Evolutionary conservation across 2,329 filamentous ascomycete species (phyloP).

Genomic region (Colletotrichum eleusines): DNA sequence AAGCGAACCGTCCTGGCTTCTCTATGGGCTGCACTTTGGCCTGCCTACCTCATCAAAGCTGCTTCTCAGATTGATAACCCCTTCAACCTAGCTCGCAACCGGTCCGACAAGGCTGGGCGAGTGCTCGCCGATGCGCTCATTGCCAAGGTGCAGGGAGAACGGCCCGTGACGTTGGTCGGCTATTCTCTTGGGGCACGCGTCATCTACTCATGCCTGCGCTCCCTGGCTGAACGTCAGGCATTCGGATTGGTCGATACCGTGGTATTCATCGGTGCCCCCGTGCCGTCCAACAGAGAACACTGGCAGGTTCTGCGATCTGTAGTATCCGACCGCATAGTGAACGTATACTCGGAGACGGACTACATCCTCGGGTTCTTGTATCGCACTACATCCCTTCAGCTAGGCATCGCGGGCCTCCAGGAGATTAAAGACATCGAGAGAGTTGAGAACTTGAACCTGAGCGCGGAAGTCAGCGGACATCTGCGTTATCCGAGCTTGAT

Average conservation of each 20-base stretch:
- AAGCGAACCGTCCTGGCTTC: slow-evolving; percentile 77
- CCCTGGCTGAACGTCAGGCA: slow-evolving; percentile 79
- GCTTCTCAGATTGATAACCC: slow-evolving; percentile 83
- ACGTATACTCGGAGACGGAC: slow-evolving; percentile 90
- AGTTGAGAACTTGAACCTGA: slow-evolving; percentile 69
- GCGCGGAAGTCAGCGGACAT: slow-evolving; percentile 65
- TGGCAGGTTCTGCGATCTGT: slow-evolving; percentile 84
- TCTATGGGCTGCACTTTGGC: slow-evolving; percentile 77
- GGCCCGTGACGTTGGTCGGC: slow-evolving; percentile 83
- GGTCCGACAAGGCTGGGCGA: slow-evolving; percentile 83
- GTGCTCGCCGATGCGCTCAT: slow-evolving; percentile 86
- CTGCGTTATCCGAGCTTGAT: slow-evolving; percentile 64
- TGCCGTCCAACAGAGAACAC: slow-evolving; percentile 76
- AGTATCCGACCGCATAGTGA: slow-evolving; percentile 85
- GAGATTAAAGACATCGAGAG: slow-evolving; percentile 75
- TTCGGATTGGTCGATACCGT: slow-evolving; percentile 89
- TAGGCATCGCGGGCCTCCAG: slow-evolving; percentile 87
- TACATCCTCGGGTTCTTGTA: slow-evolving; percentile 90
- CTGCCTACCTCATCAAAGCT: slow-evolving; percentile 73
- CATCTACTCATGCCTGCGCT: slow-evolving; percentile 84
- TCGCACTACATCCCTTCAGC: slow-evolving; percentile 83
- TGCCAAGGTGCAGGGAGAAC: slow-evolving; percentile 84
- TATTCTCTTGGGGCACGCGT: slow-evolving; percentile 86
- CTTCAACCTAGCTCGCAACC: slow-evolving; percentile 80
- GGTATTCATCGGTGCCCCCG: slow-evolving; percentile 84